These are phyloP conservation scores for Calonectria pseudoreteaudii DNA, from an alignment of 2,329 filamentous ascomycete genomes.

Conservation along the genomic window DNA sequence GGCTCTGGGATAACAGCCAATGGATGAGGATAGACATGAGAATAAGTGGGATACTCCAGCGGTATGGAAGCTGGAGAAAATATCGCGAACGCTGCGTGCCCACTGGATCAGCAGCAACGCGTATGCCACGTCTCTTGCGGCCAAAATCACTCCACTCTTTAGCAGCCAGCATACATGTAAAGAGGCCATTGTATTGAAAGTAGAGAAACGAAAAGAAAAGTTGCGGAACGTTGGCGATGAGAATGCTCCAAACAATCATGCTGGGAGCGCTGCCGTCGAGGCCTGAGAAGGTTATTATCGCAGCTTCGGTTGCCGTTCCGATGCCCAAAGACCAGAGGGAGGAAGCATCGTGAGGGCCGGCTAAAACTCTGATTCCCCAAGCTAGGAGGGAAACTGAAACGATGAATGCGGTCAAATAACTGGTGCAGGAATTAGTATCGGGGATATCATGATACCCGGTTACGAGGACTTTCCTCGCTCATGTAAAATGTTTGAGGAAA, in stretches of 20 bases:
- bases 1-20: slow-evolving; percentile 25
- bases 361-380: not conserved
- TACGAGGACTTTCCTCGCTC: not conserved
- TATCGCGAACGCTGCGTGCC: slow-evolving; percentile 22
- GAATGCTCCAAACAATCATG: not conserved
- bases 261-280: not conserved
- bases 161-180: slow-evolving; percentile 22
- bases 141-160: slow-evolving; percentile 28
- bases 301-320: not conserved
- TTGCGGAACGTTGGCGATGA: slow-evolving; percentile 16
- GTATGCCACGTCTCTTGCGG: not conserved
- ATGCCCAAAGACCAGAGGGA: slow-evolving; percentile 20
- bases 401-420: not conserved
- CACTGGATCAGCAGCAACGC: slow-evolving; percentile 4
- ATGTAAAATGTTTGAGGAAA: not conserved
- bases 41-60: slow-evolving; percentile 9
- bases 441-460: not conserved
- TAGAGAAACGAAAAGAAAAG: slow-evolving; percentile 23
- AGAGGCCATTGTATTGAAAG: slow-evolving; percentile 22
- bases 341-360: not conserved
- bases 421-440: not conserved
- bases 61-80: slow-evolving; percentile 27
- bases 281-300: not conserved
- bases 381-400: not conserved
- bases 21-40: slow-evolving; percentile 13